Base-by-base conservation (phyloP, 2,329 filamentous ascomycete species). In the Fusarium sp. region DNA sequence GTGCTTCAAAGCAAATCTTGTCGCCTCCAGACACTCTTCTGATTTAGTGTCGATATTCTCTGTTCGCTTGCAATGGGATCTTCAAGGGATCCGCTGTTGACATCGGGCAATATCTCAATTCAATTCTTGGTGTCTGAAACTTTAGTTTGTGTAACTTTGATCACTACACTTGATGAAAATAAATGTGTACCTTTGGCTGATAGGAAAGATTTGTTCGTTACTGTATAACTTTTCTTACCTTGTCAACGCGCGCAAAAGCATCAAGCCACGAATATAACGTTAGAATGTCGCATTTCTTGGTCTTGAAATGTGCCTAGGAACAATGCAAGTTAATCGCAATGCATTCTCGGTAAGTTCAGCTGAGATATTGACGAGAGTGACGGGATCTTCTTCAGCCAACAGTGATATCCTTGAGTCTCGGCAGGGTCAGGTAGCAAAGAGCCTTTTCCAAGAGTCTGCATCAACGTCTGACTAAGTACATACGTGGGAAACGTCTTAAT, bases 191-290 rank as follows among this genome's bases (percentile, higher is more conserved):
- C 28, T n/a, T 47, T 26, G 2, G 28, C 20, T 0, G 16, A 47
- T 26, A 47, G 18, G 8, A 23, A 16, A 15, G 44, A 26, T 33
- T 26, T 31, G 28, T 23, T 33, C 5, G 44, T 47, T n/a, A 47
- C 23, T 23, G 7, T 9, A 46, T 46, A 6, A 31, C 15, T 0
- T 24, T n/a, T 18, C 43, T 15, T 3, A n/a, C n/a, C 8, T 20
- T 20, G 2, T 24, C 26, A 7, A 23, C 20, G 3, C 28, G 44
- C 8, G 7, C 8, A 10, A 47, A 47, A 10, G n/a, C 28, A 23
- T n/a, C 28, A 0, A 23, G 20, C 28, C 20, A 47, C 13, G 28
- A 33, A 0, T 15, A n/a, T 5, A 47, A 4, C 0, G 20, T 47
- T 8, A n/a, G 28, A n/a, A 26, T n/a, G 13, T 47, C 44, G 15